phyloP scores from a whole-genome alignment of 352 stramenopile species.

The Phytophthora citricola region DNA sequence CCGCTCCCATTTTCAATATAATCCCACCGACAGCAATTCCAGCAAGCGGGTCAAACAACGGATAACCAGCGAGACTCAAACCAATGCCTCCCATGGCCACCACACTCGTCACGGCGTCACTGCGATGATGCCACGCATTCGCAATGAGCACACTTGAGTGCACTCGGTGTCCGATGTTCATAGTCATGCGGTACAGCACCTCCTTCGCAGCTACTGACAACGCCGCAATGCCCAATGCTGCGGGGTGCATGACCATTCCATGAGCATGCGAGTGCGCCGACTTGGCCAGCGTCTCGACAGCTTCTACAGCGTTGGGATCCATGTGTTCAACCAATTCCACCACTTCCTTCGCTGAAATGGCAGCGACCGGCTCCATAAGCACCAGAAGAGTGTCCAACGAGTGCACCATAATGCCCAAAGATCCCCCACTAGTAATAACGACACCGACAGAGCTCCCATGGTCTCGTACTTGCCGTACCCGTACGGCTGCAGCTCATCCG shows the following conservation, averaged over 20 bases:
- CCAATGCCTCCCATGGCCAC: conserved; percentile 75
- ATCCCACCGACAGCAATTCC: conserved; percentile 79
- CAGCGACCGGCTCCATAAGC: conserved; percentile 44
- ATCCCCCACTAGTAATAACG: conserved; percentile 71
- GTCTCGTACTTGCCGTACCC: conserved; percentile 84
- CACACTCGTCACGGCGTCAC: conserved; percentile 83
- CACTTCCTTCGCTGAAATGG: conserved; percentile 29
- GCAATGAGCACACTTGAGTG: conserved; percentile 95
- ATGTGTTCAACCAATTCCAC: conserved; percentile 33
- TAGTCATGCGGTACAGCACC: conserved; percentile 92
- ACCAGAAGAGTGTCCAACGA: conserved; percentile 71
- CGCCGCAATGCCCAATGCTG: conserved; percentile 83
- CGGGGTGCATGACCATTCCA: conserved; percentile 56
- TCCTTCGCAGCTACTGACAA: conserved; percentile 93
- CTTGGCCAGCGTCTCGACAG: conserved; percentile 44
- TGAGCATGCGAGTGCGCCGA: conserved; percentile 24
- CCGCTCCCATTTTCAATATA: conserved; percentile 78
- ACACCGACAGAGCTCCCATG: conserved; percentile 67
- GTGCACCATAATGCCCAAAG: conserved; percentile 69
- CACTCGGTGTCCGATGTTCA: conserved; percentile 86
- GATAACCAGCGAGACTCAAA: conserved; percentile 63
- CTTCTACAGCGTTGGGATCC: conserved; percentile 40
- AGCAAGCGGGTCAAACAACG: conserved; percentile 71
- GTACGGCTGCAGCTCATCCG: conserved; percentile 89
- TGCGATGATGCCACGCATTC: conserved; percentile 96